Base-by-base conservation (phyloP, 176 grass and related monocot species). In the Tillandsia leiboldiana region DNA sequence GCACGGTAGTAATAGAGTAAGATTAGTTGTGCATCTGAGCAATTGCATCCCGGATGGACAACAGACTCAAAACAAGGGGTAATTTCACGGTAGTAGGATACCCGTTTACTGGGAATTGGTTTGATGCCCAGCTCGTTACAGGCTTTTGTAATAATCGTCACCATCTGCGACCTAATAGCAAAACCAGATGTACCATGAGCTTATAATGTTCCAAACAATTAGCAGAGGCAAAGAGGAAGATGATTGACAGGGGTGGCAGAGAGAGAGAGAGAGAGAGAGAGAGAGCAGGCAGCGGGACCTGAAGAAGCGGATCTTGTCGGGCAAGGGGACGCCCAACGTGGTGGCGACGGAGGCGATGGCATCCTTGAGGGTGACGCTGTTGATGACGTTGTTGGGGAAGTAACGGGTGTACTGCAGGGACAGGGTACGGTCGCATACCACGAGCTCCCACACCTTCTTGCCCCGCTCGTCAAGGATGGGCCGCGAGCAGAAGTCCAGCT, bases 331-430 rank as follows among this genome's bases (percentile, higher is more conserved):
- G 52, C 82, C 82, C 51, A 99, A 77, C 11, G 63, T 61, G 57
- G 83, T 49, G 1, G 82, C 50, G 11, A 99, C 77, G 69, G 79
- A 82, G 63, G 78, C 65, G 78, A 99, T 88, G 65, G 94, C 84
- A 68, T 99, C 87, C 74, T 86, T 88, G 71, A 93, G 86, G 68
- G 94, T 93, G 20, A 93, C 79, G 69, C 94, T 99, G 77, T 99
- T 99, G 77, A 99, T 99, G 77, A 91, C 83, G 51, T 84, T 99
- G 86, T 90, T 99, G 73, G 94, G 94, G 80, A 99, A 99, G 86
- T 83, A 99, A 49, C 89, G 84, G 27, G 94, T 99, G 84, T 87
- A 88, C 82, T 99, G 94, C 6, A 99, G 89, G n/a, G 94, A 99
- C 3, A 99, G 84, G 66, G 89, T 93, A 3, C 83, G 64, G 71